Percentiles rank a stretch among this genome's conserved stretches.
Evolutionary conservation across 768 basidiomycete species (phyloP).

Genomic region (Arthromyces matolae): DNA sequence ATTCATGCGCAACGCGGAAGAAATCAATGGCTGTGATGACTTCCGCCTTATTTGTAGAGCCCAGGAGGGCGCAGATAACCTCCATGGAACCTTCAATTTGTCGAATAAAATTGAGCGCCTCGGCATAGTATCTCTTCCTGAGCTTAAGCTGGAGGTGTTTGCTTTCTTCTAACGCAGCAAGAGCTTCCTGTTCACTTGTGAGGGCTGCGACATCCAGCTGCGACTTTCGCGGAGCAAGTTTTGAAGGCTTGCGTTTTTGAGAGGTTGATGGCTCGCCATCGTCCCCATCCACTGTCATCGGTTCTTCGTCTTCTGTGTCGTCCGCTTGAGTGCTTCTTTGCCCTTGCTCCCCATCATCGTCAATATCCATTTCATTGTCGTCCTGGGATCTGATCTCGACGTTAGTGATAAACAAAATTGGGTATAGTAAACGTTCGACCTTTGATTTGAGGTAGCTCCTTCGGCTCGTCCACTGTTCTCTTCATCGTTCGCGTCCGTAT

Average conservation of each 20-base stretch:
- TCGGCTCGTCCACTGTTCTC: constrained; percentile 23
- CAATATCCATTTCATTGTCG: constrained; percentile 58
- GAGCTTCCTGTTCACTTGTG: constrained; percentile 64
- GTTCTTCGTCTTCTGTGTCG: constrained; percentile 27
- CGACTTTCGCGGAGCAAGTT: constrained; percentile 60
- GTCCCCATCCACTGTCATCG: constrained; percentile 39
- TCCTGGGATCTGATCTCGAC: constrained; percentile 22
- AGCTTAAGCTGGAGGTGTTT: constrained; percentile 65
- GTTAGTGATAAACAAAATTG: neutral
- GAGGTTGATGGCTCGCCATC: constrained; percentile 28
- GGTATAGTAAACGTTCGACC: too few relatives aligned
- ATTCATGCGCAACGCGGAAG: constrained; percentile 78
- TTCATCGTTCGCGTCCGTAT: constrained; percentile 26
- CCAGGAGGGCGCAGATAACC: constrained; percentile 71
- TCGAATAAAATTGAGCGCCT: constrained; percentile 80
- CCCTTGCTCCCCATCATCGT: constrained; percentile 36
- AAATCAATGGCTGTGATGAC: constrained; percentile 87
- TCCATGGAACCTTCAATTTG: constrained; percentile 61
- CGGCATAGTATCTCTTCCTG: constrained; percentile 81
- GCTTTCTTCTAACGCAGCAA: constrained; percentile 65
- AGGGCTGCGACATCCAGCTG: constrained; percentile 66
- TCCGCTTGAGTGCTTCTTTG: constrained; percentile 29
- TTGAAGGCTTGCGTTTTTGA: constrained; percentile 40
- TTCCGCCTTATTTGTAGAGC: constrained; percentile 81
- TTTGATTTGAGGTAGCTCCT: constrained; percentile 31